Conservation (phyloP, 805 yeast species). For the Spathaspora sp. region DNA sequence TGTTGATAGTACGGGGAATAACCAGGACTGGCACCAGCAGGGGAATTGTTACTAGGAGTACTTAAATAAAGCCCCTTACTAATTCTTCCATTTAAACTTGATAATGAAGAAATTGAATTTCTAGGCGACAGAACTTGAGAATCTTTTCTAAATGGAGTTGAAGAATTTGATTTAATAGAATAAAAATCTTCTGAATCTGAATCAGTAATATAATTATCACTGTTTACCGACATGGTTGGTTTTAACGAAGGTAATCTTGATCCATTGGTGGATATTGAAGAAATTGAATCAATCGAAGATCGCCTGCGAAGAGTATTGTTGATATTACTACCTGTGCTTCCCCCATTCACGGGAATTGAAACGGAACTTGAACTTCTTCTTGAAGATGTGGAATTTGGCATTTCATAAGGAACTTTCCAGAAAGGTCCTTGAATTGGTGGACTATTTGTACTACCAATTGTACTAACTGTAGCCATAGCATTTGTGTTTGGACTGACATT, state of each 20-base stretch:
- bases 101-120: constrained; percentile 28
- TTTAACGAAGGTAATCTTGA: constrained; percentile 30
- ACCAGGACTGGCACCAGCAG: background rate
- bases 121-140: constrained; percentile 25
- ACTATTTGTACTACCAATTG: constrained; percentile 9
- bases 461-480: background rate
- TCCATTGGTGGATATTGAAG: constrained; percentile 43
- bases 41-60: constrained; percentile 3
- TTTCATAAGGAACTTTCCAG: constrained; percentile 63
- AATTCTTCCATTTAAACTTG: constrained; percentile 29
- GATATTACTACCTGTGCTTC: background rate
- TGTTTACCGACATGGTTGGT: constrained; percentile 17
- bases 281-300: constrained; percentile 46
- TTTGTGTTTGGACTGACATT: background rate
- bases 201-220: constrained; percentile 24
- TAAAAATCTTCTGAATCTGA: constrained; percentile 32
- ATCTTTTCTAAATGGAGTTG: constrained; percentile 8
- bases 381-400: constrained; percentile 32
- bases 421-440: constrained; percentile 44
- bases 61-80: constrained; percentile 9
- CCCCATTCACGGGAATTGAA: background rate
- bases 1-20: background rate
- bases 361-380: constrained; percentile 5
- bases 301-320: constrained; percentile 25
- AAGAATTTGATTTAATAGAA: constrained; percentile 16